phyloP scores from a whole-genome alignment of 176 grass and related monocot genomes.

The Oropetium thomaeum region DNA sequence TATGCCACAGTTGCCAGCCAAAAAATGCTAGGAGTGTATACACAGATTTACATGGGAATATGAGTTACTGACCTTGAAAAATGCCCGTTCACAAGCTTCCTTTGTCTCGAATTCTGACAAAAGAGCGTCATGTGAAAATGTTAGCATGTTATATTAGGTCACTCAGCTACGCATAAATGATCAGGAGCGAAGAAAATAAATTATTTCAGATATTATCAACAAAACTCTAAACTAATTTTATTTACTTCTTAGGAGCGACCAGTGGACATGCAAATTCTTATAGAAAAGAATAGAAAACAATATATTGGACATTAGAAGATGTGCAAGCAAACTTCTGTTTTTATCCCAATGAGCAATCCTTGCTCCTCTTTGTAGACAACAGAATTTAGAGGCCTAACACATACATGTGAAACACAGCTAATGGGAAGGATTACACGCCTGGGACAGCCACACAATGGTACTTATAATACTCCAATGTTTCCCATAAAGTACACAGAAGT shows the following conservation, averaged over 20 bases:
- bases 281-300: background rate
- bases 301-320: background rate
- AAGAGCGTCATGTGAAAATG: slow-evolving; percentile 18
- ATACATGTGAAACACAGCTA: background rate
- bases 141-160: slow-evolving; percentile 18
- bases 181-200: background rate
- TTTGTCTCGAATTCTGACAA: slow-evolving; percentile 76
- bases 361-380: background rate
- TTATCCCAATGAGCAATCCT: background rate
- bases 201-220: background rate
- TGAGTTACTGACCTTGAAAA: slow-evolving; percentile 72
- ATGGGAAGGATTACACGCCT: background rate
- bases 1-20: background rate
- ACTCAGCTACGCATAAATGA: background rate
- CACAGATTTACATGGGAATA: background rate
- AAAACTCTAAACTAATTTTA: background rate
- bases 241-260: background rate
- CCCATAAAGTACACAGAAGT: background rate
- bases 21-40: background rate
- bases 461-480: background rate
- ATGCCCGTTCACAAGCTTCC: slow-evolving; percentile 85
- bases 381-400: background rate
- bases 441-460: slow-evolving; percentile 4
- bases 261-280: background rate
- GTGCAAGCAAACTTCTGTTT: background rate